Base-by-base conservation (phyloP, 2,329 filamentous ascomycete genomes). In the Aspergillus sp. region DNA sequence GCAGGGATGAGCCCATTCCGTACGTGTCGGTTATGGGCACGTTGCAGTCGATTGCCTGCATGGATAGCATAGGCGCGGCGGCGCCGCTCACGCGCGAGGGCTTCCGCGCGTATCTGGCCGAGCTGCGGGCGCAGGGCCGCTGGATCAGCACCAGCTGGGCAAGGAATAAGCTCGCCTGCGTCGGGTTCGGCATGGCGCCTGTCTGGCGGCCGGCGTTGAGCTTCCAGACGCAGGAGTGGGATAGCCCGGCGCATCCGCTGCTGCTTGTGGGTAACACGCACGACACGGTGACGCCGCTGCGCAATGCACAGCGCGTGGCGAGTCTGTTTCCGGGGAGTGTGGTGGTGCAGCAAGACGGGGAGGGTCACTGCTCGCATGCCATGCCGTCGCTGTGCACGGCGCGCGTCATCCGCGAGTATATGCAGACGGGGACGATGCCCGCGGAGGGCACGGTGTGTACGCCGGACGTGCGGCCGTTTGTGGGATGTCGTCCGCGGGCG, bases 31-130 rank as follows among this genome's bases (percentile, higher is more conserved):
- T 13, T 3, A 38, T 38, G 35, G 51, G 51, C 22, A 46, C 51
- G 9, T 46, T 46, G n/a, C 51, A 46, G 47, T 53, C 51, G n/a
- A 53, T 43, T 9, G 49, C 40, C n/a, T 53, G 45, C 13, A 53
- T 44, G 19, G 48, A 30, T 2, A 53, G 16, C 7, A 5, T n/a
- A 3, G 35, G 16, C 14, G 35, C 16, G 14, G 14, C 35, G 35
- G 3, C 13, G 14, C 8, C 35, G 35, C 16, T 38, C 11, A 38
- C 35, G 2, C 35, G 35, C 35, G 35, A n/a, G 1, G 14, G 2
- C 11, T 38, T 38, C 35, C 14, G 14, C 11, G 35, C 35, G 14
- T 38, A 38, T 13, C 35, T 38, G 35, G 35, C 35, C 11, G 35
- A n/a, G 14, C 35, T 38, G 14, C 8, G 8, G 11, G 14, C 35